Percentiles rank a stretch among this genome's conserved stretches.
Evolutionary conservation across 768 basidiomycete genomes (phyloP).

Genomic region (Leccinellum albellum): DNA sequence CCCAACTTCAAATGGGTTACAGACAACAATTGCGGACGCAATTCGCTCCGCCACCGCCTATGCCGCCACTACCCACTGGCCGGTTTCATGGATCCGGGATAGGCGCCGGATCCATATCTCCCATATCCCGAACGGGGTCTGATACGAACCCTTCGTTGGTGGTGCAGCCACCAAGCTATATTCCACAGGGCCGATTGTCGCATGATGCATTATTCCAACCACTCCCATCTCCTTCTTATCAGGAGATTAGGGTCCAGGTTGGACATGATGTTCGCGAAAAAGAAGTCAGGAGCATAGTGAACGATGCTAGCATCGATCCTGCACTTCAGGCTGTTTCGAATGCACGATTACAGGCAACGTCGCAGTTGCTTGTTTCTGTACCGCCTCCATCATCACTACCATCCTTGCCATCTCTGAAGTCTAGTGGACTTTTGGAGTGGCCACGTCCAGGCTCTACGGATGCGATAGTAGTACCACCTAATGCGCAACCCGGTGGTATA

Average conservation of each 20-base stretch:
- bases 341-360: constrained; percentile 15
- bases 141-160: constrained; percentile 15
- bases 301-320: constrained; percentile 32
- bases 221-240: constrained; percentile 11
- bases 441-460: constrained; percentile 42
- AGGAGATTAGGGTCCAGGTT: constrained; percentile 17
- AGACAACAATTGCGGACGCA: constrained; percentile 16
- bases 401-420: constrained; percentile 69
- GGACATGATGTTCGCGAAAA: constrained; percentile 26
- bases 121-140: constrained; percentile 17
- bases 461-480: constrained; percentile 10
- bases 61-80: constrained; percentile 2
- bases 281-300: constrained; percentile 22
- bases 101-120: constrained; percentile 17
- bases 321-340: constrained; percentile 25
- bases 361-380: constrained; percentile 8
- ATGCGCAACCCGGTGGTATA: constrained; percentile 7
- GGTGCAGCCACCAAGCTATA: constrained; percentile 28
- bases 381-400: constrained; percentile 37
- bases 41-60: constrained; percentile 25
- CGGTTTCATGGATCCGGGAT: constrained; percentile 12
- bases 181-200: constrained; percentile 32
- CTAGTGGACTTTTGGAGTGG: constrained; percentile 65
- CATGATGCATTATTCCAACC: constrained; percentile 36
- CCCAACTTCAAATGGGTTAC: constrained; percentile 24